These are phyloP conservation scores for Larix kaempferi DNA, from an alignment of 75 land plant species.

Conservation along the genomic window DNA sequence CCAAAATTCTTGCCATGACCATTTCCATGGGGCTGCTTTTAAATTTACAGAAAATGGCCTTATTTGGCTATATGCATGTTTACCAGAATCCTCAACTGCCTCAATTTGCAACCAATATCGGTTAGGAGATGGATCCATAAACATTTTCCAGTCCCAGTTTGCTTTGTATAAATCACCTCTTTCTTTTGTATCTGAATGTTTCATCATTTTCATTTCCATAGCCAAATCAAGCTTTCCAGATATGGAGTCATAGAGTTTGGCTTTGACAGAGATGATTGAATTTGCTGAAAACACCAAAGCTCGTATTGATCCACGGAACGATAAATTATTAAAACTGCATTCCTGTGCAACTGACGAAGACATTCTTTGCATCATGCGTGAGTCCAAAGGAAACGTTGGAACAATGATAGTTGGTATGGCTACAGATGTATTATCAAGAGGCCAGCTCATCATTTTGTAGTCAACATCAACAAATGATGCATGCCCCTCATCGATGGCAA, in stretches of 20 bases:
- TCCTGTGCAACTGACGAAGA: constrained; percentile 26
- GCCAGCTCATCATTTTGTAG: constrained; percentile 15
- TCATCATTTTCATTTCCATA: constrained; percentile 52
- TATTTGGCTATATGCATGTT: constrained; percentile 30
- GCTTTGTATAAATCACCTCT: constrained; percentile 53
- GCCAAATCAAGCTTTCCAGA: constrained; percentile 38
- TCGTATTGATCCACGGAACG: constrained; percentile 40
- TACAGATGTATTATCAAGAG: constrained; percentile 11
- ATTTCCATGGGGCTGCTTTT: constrained; percentile 30
- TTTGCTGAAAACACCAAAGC: constrained; percentile 71
- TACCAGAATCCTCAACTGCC: constrained; percentile 47
- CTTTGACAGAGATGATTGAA: constrained; percentile 53
- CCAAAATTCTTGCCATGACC: constrained; percentile 71
- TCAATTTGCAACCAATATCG: constrained; percentile 69
- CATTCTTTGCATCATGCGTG: constrained; percentile 60
- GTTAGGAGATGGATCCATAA: constrained; percentile 53
- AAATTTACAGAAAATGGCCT: constrained; percentile 83
- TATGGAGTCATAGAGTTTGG: constrained; percentile 56
- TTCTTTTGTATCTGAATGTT: constrained; percentile 12
- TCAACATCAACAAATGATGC: constrained; percentile 76
- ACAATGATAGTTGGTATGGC: constrained; percentile 63
- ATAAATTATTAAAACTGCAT: constrained; percentile 18
- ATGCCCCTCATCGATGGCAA: constrained; percentile 87
- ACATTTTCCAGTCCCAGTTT: constrained; percentile 66
- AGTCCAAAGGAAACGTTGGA: constrained; percentile 94